Evolutionary conservation across 148 eudicot species (phyloP), one percentile per base, ranked within the genome.

Genomic region (Chenopodium formosanum): DNA sequence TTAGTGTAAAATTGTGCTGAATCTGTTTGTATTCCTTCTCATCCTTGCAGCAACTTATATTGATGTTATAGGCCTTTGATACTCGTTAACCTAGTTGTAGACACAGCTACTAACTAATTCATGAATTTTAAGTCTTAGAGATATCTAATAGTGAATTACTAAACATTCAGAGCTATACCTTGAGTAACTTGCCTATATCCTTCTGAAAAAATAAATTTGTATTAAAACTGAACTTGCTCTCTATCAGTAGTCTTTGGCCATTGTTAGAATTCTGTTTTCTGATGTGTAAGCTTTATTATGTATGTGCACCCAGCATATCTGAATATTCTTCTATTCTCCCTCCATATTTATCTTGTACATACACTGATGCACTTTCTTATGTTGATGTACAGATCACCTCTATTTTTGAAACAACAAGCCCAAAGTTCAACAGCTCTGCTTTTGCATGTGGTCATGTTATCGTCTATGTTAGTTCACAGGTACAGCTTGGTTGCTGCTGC

Each of bases 401-500:
- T 68, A 80, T 64, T 63, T 90, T 84, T 82, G 85, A 82, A 62
- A 88, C 85, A 14, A 75, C 90, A 48, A 82, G 50, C 56, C 77
- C 81, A 69, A 82, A 86, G 73, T 78, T 76, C 75, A 78, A 77
- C 80, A 83, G 80, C 74, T 78, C 87, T 34, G 83, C 87, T 67
- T 95, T 89, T 84, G 92, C 94, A 46, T 89, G 85, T 83, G 90
- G 87, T 13, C 94, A 88, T 82, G 97, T 93, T 60, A 80, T 90
- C 81, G 91, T 90, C 74, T 81, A 85, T 79, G 89, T 93, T 81
- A 91, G 97, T 74, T 83, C 94, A 74, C 90, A 92, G 98, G 97
- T 93, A 85, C 75, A 22, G 62, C 58, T 56, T 77, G 13, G 34
- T 69, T 71, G 32, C 46, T 47, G 29, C 20, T 23, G 19, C 25